Percentiles rank a stretch among this genome's conserved stretches.
Evolutionary conservation across 1,284 basidiomycete species (phyloP).

Genomic region (Gastroboletus turbinatus): DNA sequence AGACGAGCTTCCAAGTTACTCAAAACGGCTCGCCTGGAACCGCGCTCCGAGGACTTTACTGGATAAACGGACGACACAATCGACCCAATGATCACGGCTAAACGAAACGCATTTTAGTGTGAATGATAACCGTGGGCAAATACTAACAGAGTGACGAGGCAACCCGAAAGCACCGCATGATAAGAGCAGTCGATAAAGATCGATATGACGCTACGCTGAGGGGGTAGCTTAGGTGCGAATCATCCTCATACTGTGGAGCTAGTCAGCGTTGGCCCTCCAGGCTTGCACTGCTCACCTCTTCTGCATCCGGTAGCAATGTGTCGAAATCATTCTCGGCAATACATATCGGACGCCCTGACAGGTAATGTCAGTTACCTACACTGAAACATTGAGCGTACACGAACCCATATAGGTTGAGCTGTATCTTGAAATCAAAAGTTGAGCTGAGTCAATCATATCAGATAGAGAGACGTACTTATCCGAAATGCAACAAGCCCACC

Average conservation of each 20-base stretch:
- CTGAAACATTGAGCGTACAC: conserved; percentile 4
- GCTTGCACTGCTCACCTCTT: conserved; percentile 39
- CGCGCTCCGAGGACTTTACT: conserved; percentile 51
- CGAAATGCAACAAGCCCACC: conserved; percentile 77
- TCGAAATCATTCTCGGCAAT: conserved; percentile 78
- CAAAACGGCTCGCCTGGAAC: conserved; percentile 48
- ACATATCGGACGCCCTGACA: conserved; percentile 60
- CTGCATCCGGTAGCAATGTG: conserved; percentile 61
- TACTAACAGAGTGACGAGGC: conserved; percentile 59
- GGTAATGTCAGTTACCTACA: conserved; percentile 3
- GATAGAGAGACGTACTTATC: conserved; percentile 56
- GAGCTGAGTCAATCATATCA: conserved; percentile 1
- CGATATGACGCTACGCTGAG: conserved; percentile 6
- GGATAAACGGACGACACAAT: conserved; percentile 77
- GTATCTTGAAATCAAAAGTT: conserved; percentile 42
- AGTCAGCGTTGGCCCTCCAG: conserved; percentile 4
- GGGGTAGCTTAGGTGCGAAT: conserved; percentile 20
- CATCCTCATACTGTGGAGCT: conserved; percentile 49
- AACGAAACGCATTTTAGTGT: conserved; percentile 2
- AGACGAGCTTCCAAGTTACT: conserved; percentile 64
- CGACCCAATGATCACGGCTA: conserved; percentile 61
- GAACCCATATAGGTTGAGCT: conserved; percentile 70
- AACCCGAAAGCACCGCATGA: conserved; percentile 61
- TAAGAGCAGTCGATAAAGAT: conserved; percentile 45
- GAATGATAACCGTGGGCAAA: conserved; percentile 1